Percentiles rank a stretch among this genome's conserved stretches.
Conservation (phyloP, 805 yeast species). For the Saturnispora kantuleensis region DNA sequence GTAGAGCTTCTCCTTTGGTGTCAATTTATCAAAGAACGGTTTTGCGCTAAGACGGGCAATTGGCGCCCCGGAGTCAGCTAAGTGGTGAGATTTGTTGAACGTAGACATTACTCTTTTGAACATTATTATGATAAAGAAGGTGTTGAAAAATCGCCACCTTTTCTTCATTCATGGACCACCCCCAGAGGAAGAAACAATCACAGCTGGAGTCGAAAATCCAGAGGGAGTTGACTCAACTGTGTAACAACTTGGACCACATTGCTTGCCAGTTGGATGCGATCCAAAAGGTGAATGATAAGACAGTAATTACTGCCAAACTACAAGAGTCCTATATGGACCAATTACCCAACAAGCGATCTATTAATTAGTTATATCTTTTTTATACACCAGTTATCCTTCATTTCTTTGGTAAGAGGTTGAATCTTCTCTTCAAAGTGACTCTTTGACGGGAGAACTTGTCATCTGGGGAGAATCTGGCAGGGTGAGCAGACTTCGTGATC, state of each 20-base stretch:
- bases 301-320: conserved; percentile 5
- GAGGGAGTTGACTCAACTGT: background rate
- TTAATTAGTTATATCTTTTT: background rate
- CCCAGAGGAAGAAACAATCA: conserved; percentile 3
- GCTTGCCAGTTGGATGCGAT: background rate
- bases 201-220: background rate
- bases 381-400: background rate
- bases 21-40: conserved; percentile 55
- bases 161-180: conserved; percentile 1
- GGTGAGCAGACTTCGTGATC: conserved; percentile 97
- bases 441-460: conserved; percentile 99
- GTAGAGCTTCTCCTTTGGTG: conserved; percentile 51
- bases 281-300: conserved; percentile 3
- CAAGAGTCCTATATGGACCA: conserved; percentile 1
- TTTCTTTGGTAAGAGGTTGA: conserved; percentile 66
- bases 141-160: conserved; percentile 1
- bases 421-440: conserved; percentile 95
- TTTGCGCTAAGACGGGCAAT: conserved; percentile 61
- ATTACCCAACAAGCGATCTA: background rate
- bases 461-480: conserved; percentile 99
- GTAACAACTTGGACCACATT: background rate
- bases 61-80: conserved; percentile 60
- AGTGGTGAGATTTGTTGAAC: conserved; percentile 21
- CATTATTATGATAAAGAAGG: background rate
- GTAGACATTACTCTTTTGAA: conserved; percentile 7